Evolutionary conservation across 2,329 filamentous ascomycete species (phyloP).

Genomic region (Paracamarosporium sp.): DNA sequence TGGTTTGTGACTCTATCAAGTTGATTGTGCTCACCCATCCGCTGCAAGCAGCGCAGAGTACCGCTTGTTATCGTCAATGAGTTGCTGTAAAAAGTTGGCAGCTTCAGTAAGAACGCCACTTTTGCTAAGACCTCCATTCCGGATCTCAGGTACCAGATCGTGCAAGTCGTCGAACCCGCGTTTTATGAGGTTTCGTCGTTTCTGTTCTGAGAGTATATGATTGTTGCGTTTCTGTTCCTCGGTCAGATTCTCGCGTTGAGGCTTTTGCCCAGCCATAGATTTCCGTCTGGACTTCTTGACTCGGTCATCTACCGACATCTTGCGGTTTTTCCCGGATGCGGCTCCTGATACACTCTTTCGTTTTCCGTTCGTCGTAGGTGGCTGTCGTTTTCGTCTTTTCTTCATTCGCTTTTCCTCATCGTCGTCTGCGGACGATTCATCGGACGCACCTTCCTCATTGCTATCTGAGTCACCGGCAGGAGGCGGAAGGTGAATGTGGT

Average conservation of each 20-base stretch:
- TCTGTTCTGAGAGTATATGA: conserved; percentile 87
- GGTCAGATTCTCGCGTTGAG: conserved; percentile 64
- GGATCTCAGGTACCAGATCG: conserved; percentile 76
- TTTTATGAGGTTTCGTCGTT: conserved; percentile 80
- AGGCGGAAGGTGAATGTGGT: conserved; percentile 9
- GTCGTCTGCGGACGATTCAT: conserved; percentile 26
- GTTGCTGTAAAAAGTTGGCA: conserved; percentile 77
- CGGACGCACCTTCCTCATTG: conserved; percentile 31
- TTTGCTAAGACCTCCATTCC: conserved; percentile 80
- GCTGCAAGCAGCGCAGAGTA: conserved; percentile 2
- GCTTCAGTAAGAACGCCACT: conserved; percentile 78
- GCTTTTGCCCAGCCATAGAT: conserved; percentile 31
- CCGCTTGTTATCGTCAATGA: conserved; percentile 69
- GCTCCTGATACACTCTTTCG: conserved; percentile 25
- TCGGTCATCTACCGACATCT: conserved; percentile 23
- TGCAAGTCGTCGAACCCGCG: conserved; percentile 83
- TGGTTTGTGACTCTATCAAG: not conserved
- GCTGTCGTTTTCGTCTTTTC: conserved; percentile 31
- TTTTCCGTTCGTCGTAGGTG: conserved; percentile 17
- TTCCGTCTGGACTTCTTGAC: conserved; percentile 35
- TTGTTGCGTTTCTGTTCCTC: conserved; percentile 86
- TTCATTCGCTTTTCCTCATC: conserved; percentile 30
- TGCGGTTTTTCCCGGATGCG: conserved; percentile 29
- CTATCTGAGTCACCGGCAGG: conserved; percentile 15
- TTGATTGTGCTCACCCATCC: not conserved